Base-by-base conservation (phyloP, 2,329 filamentous ascomycete species). In the Calonectria pseudoturangicola region DNA sequence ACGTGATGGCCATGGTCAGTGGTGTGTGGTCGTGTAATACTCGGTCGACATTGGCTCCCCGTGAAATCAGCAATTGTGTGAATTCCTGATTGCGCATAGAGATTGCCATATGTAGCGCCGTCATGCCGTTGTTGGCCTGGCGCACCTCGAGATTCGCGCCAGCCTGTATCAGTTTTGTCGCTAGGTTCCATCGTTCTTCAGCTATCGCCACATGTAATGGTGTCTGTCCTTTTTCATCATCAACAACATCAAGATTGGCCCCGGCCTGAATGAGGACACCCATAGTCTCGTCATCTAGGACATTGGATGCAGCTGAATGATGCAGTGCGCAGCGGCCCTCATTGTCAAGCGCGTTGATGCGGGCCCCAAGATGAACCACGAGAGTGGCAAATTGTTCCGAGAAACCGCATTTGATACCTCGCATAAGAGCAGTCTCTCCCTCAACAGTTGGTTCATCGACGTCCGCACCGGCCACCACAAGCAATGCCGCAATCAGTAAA, bases 321-420 rank as follows among this genome's bases (percentile, higher is more conserved):
- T 80, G 79, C 12, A 80, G 75, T 13, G 79, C 79, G 27, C 77
- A 75, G 41, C 74, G 75, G 1, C 79, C 79, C 12, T 79, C 73
- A 8, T 80, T 79, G 36, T 80, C 79, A 4, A 80, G 72, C 4
- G 77, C 73, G 60, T 80, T 68, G 39, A 80, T 45, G 18, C 75
- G 76, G 12, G 77, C 77, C 25, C 72, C 75, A 60, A 79, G 73
- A 36, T 80, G 76, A 12, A 80, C 30, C 13, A 79, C 72, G 7
- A 80, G 77, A 4, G 70, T 79, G 16, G 79, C 79, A 70, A 80
- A 80, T 28, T 80, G 79, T 47, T 80, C 79, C 16, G 79, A 80
- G 70, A 80, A 80, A 2, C 78, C 71, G 47, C 79, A 79, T 45
- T 77, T 79, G 68, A 80, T 80, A 12, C 79, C 77, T 70, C 79